Conservation (phyloP, 73 alveolate genomes). For the Paramecium pentaurelia region DNA sequence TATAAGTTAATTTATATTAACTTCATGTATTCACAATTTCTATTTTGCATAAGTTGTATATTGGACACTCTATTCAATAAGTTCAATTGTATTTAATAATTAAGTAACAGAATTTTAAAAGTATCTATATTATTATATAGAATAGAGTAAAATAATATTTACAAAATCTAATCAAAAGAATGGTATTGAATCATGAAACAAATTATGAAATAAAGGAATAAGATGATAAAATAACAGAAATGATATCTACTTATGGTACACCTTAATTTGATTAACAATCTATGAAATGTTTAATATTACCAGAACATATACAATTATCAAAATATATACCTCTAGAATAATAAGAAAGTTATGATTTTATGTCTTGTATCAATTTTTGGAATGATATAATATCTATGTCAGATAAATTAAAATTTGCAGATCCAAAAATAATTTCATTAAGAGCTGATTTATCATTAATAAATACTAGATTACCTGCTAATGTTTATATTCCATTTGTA, state of each 20-base stretch:
- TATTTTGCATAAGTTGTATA: slow-evolving; percentile 32
- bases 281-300: not conserved
- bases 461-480: slow-evolving; percentile 67
- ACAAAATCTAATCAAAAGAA: slow-evolving; percentile 4
- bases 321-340: not conserved
- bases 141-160: not conserved
- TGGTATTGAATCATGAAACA: slow-evolving; percentile 23
- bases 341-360: not conserved
- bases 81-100: slow-evolving; percentile 27
- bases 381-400: slow-evolving; percentile 53
- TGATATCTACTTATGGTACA: slow-evolving; percentile 49
- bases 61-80: slow-evolving; percentile 42
- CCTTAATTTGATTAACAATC: slow-evolving; percentile 26
- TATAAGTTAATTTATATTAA: slow-evolving; percentile 35
- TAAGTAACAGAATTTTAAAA: slow-evolving; percentile 36
- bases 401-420: slow-evolving; percentile 56
- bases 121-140: not conserved
- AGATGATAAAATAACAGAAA: not conserved
- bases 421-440: slow-evolving; percentile 56
- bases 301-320: slow-evolving; percentile 27
- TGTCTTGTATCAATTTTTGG: slow-evolving; percentile 46
- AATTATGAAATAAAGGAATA: not conserved
- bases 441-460: slow-evolving; percentile 57
- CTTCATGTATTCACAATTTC: slow-evolving; percentile 44
- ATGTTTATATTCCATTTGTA: slow-evolving; percentile 74